phyloP scores from a whole-genome alignment of 257 asterid species.

The Paulownia fortunei region DNA sequence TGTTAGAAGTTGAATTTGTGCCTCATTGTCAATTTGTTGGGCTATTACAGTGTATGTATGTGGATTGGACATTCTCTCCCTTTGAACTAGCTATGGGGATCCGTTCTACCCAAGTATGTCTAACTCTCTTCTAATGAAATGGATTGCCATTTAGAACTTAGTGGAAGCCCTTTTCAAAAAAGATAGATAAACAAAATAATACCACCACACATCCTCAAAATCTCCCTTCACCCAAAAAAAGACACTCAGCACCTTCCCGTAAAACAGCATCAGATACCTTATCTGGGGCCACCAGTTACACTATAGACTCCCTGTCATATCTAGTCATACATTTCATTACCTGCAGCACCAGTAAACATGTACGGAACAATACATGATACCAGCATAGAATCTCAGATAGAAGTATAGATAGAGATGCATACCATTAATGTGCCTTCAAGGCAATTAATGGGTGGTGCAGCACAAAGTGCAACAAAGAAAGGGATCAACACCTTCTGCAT shows the following conservation, averaged over 20 bases:
- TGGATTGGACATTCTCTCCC: too few species aligned
- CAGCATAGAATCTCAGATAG: neutral
- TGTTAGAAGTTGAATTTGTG: too few species aligned
- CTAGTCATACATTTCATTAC: neutral
- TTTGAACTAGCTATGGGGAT: too few species aligned
- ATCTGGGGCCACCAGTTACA: neutral
- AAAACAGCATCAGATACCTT: neutral
- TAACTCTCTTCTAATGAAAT: neutral
- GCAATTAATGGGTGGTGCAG: constrained; percentile 73
- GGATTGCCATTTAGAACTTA: neutral
- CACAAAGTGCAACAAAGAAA: constrained; percentile 64
- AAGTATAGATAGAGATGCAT: constrained; percentile 19
- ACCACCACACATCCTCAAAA: too few species aligned
- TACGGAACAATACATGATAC: neutral
- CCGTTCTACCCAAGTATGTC: too few species aligned
- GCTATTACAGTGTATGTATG: too few species aligned
- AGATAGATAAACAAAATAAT: neutral
- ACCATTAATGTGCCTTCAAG: constrained; percentile 88
- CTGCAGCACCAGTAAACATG: neutral
- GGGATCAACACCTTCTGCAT: constrained; percentile 84
- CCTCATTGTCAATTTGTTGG: too few species aligned
- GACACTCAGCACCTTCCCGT: neutral
- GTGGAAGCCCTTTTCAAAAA: neutral
- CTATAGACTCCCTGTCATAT: neutral
- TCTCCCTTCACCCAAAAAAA: neutral